phyloP scores from a whole-genome alignment of 306 rosid genomes.

The Fagus sylvatica region DNA sequence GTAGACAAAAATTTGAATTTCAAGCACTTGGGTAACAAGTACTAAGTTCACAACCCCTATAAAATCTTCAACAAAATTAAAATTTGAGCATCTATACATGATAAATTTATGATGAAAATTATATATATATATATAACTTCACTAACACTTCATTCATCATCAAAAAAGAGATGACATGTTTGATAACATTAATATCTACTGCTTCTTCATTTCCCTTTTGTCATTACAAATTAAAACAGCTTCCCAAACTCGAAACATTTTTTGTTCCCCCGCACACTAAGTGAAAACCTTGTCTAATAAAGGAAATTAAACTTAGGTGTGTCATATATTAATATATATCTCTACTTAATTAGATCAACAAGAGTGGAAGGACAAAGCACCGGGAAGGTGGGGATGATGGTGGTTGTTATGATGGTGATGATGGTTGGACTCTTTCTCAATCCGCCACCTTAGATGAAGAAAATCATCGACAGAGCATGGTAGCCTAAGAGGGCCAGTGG shows the following conservation, averaged over 20 bases:
- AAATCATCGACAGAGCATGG: conserved; percentile 75
- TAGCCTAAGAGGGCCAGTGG: conserved; percentile 67
- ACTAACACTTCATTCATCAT: neutral
- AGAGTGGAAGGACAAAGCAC: conserved; percentile 50
- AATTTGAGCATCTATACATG: neutral
- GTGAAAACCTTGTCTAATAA: neutral
- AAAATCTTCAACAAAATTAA: neutral
- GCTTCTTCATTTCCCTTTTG: neutral
- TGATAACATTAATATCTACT: neutral
- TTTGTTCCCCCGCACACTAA: neutral
- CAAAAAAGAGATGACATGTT: neutral
- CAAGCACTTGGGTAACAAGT: too few relatives aligned
- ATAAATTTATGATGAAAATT: neutral
- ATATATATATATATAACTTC: neutral
- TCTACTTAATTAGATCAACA: conserved; percentile 31
- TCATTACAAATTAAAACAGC: neutral
- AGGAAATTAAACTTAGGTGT: neutral
- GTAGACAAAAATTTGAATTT: too few relatives aligned
- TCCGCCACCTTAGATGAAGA: conserved; percentile 62
- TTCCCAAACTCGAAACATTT: neutral
- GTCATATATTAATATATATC: too few relatives aligned
- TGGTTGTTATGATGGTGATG: conserved; percentile 18
- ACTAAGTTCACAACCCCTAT: too few relatives aligned
- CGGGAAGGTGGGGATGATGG: conserved; percentile 35
- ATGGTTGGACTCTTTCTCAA: conserved; percentile 47